Evolutionary conservation across 1,139 yeast species (phyloP).

Genomic region (Magnusiomyces suaveolens): DNA sequence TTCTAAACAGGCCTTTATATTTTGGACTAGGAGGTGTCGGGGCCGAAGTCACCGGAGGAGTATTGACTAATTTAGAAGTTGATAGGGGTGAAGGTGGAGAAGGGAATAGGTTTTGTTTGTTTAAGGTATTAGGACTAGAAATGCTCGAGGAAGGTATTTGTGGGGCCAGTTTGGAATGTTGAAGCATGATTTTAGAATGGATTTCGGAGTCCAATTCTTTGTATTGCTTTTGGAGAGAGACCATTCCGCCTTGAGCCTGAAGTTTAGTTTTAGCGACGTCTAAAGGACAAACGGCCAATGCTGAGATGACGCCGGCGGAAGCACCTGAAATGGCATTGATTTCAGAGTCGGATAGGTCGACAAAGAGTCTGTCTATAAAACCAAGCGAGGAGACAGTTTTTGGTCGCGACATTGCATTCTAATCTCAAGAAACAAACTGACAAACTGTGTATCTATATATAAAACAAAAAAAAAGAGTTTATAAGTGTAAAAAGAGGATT

Average conservation of each 20-base stretch:
- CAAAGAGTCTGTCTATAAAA: neutral
- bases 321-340: constrained; percentile 75
- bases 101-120: no score
- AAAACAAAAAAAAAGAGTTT: no score
- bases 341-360: constrained; percentile 31
- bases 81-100: neutral
- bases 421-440: no score
- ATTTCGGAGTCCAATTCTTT: neutral
- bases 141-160: constrained; percentile 1
- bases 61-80: constrained; percentile 11
- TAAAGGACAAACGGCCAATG: constrained; percentile 83
- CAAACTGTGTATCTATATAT: no score
- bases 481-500: no score
- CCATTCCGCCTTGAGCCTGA: constrained; percentile 81
- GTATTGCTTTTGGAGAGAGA: constrained; percentile 17
- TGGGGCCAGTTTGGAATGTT: neutral
- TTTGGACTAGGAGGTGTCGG: constrained; percentile 21
- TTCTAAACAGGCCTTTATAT: constrained; percentile 51
- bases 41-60: constrained; percentile 10
- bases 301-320: constrained; percentile 81
- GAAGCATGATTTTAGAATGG: neutral
- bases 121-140: constrained; percentile 2
- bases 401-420: neutral
- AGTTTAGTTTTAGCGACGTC: constrained; percentile 90
- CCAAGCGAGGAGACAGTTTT: neutral